Conservation (phyloP, 2,329 filamentous ascomycete genomes). For the Anisogramma anomala region DNA sequence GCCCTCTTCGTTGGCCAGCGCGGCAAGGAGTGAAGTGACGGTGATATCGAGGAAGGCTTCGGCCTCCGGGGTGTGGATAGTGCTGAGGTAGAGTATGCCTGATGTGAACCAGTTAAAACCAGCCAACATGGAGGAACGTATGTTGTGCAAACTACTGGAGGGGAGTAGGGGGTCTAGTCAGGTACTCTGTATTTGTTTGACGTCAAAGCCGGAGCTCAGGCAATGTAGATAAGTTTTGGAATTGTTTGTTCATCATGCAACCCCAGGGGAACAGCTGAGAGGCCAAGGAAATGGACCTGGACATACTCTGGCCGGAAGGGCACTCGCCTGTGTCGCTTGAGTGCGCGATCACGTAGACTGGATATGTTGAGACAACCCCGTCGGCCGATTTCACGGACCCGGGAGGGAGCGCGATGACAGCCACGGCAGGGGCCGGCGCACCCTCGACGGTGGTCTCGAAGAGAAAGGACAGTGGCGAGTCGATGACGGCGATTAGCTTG, state of each 20-base stretch:
- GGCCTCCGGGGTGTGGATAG: slow-evolving; percentile 26
- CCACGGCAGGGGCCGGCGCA: slow-evolving; percentile 61
- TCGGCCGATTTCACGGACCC: slow-evolving; percentile 29
- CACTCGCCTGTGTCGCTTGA: slow-evolving; percentile 91
- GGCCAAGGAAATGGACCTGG: slow-evolving; percentile 10
- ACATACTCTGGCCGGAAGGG: slow-evolving; percentile 81
- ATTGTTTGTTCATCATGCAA: slow-evolving; percentile 63
- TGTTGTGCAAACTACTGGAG: slow-evolving; percentile 14
- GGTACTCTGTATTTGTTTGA: slow-evolving; percentile 41
- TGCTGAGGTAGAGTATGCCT: slow-evolving; percentile 32
- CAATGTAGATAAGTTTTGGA: slow-evolving; percentile 98
- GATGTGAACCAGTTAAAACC: slow-evolving; percentile 20
- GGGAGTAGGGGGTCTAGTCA: slow-evolving; percentile 54
- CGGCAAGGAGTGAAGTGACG: slow-evolving; percentile 29
- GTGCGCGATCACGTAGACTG: slow-evolving; percentile 57
- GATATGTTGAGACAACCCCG: slow-evolving; percentile 28
- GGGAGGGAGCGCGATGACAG: slow-evolving; percentile 55
- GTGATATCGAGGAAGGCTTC: slow-evolving; percentile 29
- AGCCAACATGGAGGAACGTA: background rate
- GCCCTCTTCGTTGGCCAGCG: slow-evolving; percentile 19
- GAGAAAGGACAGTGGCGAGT: slow-evolving; percentile 50
- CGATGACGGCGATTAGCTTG: slow-evolving; percentile 57
- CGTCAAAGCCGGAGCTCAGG: slow-evolving; percentile 83
- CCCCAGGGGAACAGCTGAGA: slow-evolving; percentile 22
- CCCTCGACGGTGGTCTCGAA: slow-evolving; percentile 66